Evolutionary conservation across 495 filamentous ascomycete species (phyloP).

Genomic region (Neurospora sp.): DNA sequence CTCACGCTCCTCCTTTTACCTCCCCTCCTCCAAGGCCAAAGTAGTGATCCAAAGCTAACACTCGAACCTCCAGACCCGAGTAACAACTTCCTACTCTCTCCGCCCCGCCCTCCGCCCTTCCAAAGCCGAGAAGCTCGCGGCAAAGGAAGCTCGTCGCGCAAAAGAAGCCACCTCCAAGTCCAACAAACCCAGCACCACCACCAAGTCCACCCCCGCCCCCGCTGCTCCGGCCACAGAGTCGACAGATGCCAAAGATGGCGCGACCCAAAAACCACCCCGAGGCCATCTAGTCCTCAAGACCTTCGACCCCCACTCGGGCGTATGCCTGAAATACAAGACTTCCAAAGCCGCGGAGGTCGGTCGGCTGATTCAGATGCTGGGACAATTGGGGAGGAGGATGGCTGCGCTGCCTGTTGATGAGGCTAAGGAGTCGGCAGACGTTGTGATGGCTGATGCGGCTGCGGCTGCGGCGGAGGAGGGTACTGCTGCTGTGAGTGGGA

Average conservation of each 20-base stretch:
- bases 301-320: slow-evolving; percentile 73
- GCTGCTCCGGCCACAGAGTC: no score
- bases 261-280: slow-evolving; percentile 22
- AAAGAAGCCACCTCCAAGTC: not conserved
- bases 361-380: slow-evolving; percentile 64
- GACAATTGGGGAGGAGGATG: slow-evolving; percentile 56
- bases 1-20: not conserved
- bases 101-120: slow-evolving; percentile 28
- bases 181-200: no score
- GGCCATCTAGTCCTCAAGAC: slow-evolving; percentile 78
- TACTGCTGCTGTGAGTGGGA: not conserved
- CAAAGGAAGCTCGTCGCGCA: not conserved
- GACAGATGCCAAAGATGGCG: no score
- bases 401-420: slow-evolving; percentile 37
- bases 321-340: slow-evolving; percentile 81
- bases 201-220: no score
- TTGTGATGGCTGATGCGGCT: slow-evolving; percentile 6
- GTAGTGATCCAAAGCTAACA: slow-evolving; percentile 1
- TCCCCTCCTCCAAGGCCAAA: not conserved
- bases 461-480: not conserved
- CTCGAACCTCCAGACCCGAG: slow-evolving; percentile 47
- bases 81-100: slow-evolving; percentile 79
- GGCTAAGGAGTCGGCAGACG: slow-evolving; percentile 23
- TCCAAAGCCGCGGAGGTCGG: slow-evolving; percentile 85
- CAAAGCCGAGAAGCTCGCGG: slow-evolving; percentile 13